These are phyloP conservation scores for Monosporozyma aquatica DNA, from an alignment of 805 yeast species.

Conservation along the genomic window DNA sequence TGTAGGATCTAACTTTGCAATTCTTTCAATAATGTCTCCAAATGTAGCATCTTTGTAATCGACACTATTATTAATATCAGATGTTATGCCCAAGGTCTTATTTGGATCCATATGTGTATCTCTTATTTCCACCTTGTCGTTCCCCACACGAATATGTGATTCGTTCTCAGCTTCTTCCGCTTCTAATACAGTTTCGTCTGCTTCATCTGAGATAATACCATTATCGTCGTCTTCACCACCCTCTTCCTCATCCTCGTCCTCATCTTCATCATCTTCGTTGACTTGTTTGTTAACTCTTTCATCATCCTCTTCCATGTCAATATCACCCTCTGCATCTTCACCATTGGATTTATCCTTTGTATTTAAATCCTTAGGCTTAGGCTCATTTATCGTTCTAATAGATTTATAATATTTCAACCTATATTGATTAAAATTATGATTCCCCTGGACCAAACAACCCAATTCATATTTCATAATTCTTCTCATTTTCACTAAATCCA, in stretches of 20 bases:
- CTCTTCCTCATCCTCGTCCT: conserved; percentile 15
- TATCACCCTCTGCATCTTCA: conserved; percentile 25
- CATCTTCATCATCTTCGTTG: conserved; percentile 3
- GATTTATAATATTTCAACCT: conserved; percentile 33
- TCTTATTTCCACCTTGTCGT: conserved; percentile 5
- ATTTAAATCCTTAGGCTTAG: conserved; percentile 24
- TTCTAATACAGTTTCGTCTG: conserved; percentile 25
- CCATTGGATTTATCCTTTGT: conserved; percentile 17
- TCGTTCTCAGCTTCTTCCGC: conserved; percentile 28
- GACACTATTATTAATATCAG: conserved; percentile 17
- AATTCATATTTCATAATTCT: conserved; percentile 65
- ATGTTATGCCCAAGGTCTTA: conserved; percentile 10
- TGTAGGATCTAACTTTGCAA: conserved; percentile 20
- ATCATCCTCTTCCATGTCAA: conserved; percentile 16
- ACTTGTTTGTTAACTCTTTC: conserved; percentile 4
- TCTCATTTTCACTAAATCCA: conserved; percentile 55
- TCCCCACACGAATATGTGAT: conserved; percentile 20
- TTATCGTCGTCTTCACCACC: conserved; percentile 22
- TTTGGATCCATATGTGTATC: no score
- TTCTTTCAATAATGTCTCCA: conserved; percentile 23
- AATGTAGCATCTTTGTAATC: conserved; percentile 25
- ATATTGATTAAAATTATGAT: conserved; percentile 35
- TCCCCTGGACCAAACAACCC: conserved; percentile 46
- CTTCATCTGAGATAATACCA: conserved; percentile 28
- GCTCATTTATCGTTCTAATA: conserved; percentile 36